These are phyloP conservation scores for Botrytis tulipae DNA, from an alignment of 2,329 filamentous ascomycete genomes.

Conservation along the genomic window DNA sequence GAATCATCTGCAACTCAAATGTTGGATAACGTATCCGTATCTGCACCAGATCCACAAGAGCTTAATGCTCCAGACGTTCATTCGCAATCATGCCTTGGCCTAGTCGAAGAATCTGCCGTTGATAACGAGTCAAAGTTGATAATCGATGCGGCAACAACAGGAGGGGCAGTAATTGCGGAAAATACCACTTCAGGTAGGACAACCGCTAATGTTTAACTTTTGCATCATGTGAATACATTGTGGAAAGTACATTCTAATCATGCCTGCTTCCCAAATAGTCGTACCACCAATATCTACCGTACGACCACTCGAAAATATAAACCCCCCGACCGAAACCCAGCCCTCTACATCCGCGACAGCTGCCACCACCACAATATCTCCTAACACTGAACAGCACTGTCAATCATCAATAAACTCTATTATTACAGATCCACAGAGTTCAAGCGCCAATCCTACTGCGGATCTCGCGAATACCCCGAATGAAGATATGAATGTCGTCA, in stretches of 20 bases:
- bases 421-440: slow-evolving; percentile 17
- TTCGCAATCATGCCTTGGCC: background rate
- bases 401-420: slow-evolving; percentile 18
- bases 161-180: slow-evolving; percentile 4
- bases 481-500: slow-evolving; percentile 32
- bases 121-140: slow-evolving; percentile 6
- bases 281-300: slow-evolving; percentile 18
- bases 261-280: slow-evolving; percentile 16
- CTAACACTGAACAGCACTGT: slow-evolving; percentile 11
- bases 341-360: slow-evolving; percentile 15
- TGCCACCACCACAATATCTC: slow-evolving; percentile 16
- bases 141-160: slow-evolving; percentile 1
- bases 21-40: slow-evolving; percentile 4
- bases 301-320: slow-evolving; percentile 12
- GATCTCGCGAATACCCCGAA: slow-evolving; percentile 10
- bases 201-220: background rate
- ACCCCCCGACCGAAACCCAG: slow-evolving; percentile 9
- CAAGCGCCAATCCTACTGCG: slow-evolving; percentile 21
- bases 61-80: background rate
- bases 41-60: slow-evolving; percentile 13
- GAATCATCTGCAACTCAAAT: slow-evolving; percentile 19
- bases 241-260: slow-evolving; percentile 12
- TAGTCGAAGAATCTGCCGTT: background rate
- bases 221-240: slow-evolving; percentile 13
- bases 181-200: slow-evolving; percentile 13